Conservation (phyloP, 495 filamentous ascomycete genomes). For the Glutinoglossum americanum region DNA sequence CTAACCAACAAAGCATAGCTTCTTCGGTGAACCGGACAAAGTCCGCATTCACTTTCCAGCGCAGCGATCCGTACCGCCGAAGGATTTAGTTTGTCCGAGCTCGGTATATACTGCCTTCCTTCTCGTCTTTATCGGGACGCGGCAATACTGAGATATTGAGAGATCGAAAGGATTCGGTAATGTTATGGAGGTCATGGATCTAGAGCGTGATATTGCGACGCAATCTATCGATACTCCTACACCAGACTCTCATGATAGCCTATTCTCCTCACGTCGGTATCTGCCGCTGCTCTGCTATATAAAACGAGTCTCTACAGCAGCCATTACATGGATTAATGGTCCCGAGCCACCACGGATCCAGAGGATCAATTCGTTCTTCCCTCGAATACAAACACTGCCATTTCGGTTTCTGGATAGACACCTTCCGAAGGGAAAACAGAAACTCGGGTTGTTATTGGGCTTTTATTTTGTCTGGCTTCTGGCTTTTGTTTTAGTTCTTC, state of each 20-base stretch:
- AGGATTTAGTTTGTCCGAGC: no score
- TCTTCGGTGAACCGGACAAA: no score
- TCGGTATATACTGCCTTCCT: no score
- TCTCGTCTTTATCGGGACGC: no score
- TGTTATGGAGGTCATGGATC: background rate
- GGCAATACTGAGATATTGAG: no score
- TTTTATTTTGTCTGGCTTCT: constrained; percentile 52
- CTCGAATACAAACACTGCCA: constrained; percentile 44
- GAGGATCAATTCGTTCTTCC: constrained; percentile 47
- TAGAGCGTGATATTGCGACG: background rate
- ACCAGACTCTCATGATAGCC: background rate
- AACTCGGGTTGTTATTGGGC: constrained; percentile 32
- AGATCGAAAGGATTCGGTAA: no score
- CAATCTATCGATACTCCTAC: background rate
- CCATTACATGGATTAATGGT: constrained; percentile 45
- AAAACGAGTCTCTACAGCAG: constrained; percentile 9
- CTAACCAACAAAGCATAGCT: no score
- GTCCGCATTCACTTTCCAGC: no score
- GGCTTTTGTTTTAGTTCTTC: constrained; percentile 44
- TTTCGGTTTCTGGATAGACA: constrained; percentile 36
- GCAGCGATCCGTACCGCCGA: no score
- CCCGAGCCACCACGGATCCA: constrained; percentile 41
- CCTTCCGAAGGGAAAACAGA: constrained; percentile 40
- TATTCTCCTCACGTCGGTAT: background rate
- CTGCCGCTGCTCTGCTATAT: background rate